Evolutionary conservation across 331 rosid genomes (phyloP), one percentile per base, ranked within the genome.

Genomic region (Dryas integrifolia): DNA sequence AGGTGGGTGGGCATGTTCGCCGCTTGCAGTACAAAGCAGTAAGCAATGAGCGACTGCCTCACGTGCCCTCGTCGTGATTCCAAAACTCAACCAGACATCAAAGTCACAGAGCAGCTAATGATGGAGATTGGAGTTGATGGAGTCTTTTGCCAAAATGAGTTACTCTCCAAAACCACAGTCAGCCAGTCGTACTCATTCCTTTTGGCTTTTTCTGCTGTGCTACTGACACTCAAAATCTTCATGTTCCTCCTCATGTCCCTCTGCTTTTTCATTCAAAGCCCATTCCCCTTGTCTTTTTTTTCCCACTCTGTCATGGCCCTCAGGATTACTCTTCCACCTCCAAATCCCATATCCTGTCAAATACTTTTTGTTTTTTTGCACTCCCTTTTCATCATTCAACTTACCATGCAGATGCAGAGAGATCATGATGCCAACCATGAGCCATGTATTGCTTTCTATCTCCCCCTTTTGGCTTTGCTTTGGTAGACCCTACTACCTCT

Each of bases 121-220:
- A n/a, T 73, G 72, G 72, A 70, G 72, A 64, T 39, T 74, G 45
- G 61, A 70, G 41, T 13, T 67, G 44, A 72, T 16, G 35, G 13
- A 76, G 63, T 21, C 24, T 21, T 73, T 73, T 71, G 10, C 85
- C 70, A 61, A 59, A 82, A 68, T 55, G 65, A 76, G 81, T 68
- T 82, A 60, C 58, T 58, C 66, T 82, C 79, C 82, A 61, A 61
- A 43, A 5, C 16, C 15, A 5, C 7, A 10, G 30, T 51, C 71
- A 46, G 35, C 0, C 35, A 30, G 35, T 30, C 35, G 35, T 30
- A 30, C 35, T 30, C 15, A 7, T 13, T 5, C 21, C 3, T 55
- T 14, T 50, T 26, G 69, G 51, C 52, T 41, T 50, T 4, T 58
- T 72, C 72, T 0, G 57, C 60, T 12, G 49, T 50, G 12, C 52